A percentile compares a stretch with the other conserved stretches of the same genome.
Conservation (phyloP, 106 monocot species). For the Cymbidium sinense region DNA sequence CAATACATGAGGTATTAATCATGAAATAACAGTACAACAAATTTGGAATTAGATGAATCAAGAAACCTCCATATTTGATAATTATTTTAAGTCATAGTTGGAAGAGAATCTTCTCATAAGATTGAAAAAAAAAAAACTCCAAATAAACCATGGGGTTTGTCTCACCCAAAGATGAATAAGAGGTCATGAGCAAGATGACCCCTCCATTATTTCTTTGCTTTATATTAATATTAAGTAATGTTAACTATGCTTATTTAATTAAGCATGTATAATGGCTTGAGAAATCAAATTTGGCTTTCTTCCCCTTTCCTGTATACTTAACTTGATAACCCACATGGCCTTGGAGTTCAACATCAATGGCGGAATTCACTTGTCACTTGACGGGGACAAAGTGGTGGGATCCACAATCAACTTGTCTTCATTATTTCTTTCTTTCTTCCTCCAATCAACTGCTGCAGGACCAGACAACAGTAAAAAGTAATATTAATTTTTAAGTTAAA, state of each 20-base stretch:
- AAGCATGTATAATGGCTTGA: background rate
- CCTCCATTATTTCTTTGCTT: background rate
- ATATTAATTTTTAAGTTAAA: too few species aligned
- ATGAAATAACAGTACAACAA: background rate
- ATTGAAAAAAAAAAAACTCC: background rate
- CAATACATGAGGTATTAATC: background rate
- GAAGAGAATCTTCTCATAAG: background rate
- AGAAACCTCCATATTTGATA: background rate
- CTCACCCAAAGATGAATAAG: background rate
- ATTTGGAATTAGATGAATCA: background rate
- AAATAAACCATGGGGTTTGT: background rate
- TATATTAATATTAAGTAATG: background rate
- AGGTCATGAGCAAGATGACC: background rate
- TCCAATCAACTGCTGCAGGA: background rate
- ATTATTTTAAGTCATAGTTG: background rate
- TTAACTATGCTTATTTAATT: background rate
- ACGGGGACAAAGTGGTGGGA: background rate
- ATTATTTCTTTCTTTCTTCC: background rate
- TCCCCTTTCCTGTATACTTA: background rate
- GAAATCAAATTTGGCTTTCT: slow-evolving; percentile 2
- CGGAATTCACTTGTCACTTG: background rate
- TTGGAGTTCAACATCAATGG: background rate
- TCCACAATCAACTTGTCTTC: background rate
- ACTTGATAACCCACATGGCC: background rate
- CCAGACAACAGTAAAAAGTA: background rate